Evolutionary conservation across 202 grass and related monocot genomes (phyloP).

Genomic region (Panicum hallii): DNA sequence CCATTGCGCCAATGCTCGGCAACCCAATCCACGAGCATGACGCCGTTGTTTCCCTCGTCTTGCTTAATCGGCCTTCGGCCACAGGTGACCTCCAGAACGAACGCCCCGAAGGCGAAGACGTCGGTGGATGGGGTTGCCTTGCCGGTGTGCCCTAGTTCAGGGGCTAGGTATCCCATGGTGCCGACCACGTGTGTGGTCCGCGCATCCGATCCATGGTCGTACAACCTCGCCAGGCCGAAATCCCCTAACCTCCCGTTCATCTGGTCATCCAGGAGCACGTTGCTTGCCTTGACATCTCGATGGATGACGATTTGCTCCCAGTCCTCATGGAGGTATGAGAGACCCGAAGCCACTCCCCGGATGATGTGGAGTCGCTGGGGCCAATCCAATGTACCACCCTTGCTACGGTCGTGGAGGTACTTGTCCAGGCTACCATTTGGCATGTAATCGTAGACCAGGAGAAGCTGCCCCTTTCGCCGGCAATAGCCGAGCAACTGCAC

Average conservation of each 20-base stretch:
- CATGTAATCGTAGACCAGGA: no score
- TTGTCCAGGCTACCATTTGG: no score
- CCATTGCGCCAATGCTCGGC: conserved; percentile 13
- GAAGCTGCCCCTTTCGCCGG: no score
- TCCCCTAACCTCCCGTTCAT: conserved; percentile 43
- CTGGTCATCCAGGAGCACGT: background rate
- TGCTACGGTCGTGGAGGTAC: background rate
- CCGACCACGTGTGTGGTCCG: conserved; percentile 49
- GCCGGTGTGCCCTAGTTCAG: conserved; percentile 40
- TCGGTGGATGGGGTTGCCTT: conserved; percentile 41
- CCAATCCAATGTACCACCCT: background rate
- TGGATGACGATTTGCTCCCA: background rate
- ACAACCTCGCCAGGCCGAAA: conserved; percentile 49
- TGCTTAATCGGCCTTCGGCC: conserved; percentile 21
- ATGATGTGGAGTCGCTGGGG: background rate
- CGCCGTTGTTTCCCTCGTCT: background rate
- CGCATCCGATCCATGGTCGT: conserved; percentile 44
- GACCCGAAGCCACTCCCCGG: background rate
- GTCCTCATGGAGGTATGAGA: background rate
- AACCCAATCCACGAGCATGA: conserved; percentile 40
- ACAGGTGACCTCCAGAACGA: conserved; percentile 47
- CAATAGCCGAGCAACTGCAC: no score
- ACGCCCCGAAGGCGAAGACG: conserved; percentile 43
- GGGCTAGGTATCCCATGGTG: conserved; percentile 52
- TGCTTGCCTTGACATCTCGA: background rate